Evolutionary conservation across 208 protist species (phyloP).

Genomic region (Acanthamoeba sp.): DNA sequence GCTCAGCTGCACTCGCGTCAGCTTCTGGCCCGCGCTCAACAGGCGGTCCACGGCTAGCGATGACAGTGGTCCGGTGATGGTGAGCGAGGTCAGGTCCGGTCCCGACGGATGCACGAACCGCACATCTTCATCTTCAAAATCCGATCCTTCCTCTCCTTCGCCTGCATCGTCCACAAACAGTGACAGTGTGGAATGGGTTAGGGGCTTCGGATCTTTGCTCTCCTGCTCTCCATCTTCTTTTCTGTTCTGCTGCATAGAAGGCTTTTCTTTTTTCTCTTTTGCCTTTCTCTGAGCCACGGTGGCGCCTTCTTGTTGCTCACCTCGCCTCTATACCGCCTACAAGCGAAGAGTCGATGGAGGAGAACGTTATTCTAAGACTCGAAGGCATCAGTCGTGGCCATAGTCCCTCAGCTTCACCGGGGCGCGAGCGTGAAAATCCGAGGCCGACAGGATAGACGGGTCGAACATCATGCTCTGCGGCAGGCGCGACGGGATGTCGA

Average conservation of each 20-base stretch:
- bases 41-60: background rate
- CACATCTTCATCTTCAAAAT: background rate
- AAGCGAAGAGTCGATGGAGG: too few relatives aligned
- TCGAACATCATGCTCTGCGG: constrained; percentile 70
- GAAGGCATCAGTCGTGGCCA: background rate
- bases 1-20: constrained; percentile 46
- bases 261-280: too few relatives aligned
- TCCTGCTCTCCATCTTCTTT: background rate
- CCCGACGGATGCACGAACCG: background rate
- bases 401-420: constrained; percentile 55
- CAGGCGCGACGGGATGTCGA: constrained; percentile 20
- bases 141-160: background rate
- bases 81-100: background rate
- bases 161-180: background rate
- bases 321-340: too few relatives aligned
- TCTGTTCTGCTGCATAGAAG: background rate
- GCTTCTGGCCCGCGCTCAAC: background rate
- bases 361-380: too few relatives aligned
- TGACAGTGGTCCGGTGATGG: background rate
- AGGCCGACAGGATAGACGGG: constrained; percentile 14
- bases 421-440: background rate
- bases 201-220: background rate
- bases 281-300: too few relatives aligned
- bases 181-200: background rate
- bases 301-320: too few relatives aligned